Evolutionary conservation across 73 alveolate genomes (phyloP), one percentile per base, ranked within the genome.

Genomic region (Effrenium voratum): DNA sequence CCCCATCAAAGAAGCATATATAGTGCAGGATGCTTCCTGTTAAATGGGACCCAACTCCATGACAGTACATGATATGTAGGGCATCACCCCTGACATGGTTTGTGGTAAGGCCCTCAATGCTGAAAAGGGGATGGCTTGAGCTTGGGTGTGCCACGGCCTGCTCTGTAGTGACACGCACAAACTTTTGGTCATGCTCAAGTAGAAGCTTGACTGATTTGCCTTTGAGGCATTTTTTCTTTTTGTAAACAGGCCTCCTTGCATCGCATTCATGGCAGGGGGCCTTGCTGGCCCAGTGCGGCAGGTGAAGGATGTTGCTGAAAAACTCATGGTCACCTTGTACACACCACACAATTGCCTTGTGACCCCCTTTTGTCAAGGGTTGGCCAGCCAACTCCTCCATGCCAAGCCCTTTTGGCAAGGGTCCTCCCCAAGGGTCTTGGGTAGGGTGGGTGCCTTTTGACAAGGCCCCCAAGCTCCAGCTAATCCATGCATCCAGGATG

Each of bases 401-500:
- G 28, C 30, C 63, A 10, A 60, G 34, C 76, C 75, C 93, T 82
- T 82, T 82, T 82, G 75, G 52, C 93, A 82, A 47, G 93, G 93
- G 93, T 22, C 34, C 75, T 5, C 60, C 60, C 40, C 15, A 5
- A 12, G 93, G 93, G 49, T 38, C 93, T 2, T 5, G 30, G 38
- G 50, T 10, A 32, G 93, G 93, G 50, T 82, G 93, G 38, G 32
- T 6, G 43, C 93, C 93, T 49, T 82, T 50, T 50, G 15, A 19
- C 93, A 82, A 49, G 75, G 93, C 93, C 49, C 49, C 93, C n/a
- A 82, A 44, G 75, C 52, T 28, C 93, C 93, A 82, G 12, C 41
- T 26, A 22, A 82, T 49, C 93, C 73, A 82, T 1, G 68, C 34
- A 47, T 43, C 30, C 72, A 82, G 8, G 34, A 76, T 73, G 49